phyloP scores from a whole-genome alignment of 139 green algal genomes.

The Haematococcus sp. region DNA sequence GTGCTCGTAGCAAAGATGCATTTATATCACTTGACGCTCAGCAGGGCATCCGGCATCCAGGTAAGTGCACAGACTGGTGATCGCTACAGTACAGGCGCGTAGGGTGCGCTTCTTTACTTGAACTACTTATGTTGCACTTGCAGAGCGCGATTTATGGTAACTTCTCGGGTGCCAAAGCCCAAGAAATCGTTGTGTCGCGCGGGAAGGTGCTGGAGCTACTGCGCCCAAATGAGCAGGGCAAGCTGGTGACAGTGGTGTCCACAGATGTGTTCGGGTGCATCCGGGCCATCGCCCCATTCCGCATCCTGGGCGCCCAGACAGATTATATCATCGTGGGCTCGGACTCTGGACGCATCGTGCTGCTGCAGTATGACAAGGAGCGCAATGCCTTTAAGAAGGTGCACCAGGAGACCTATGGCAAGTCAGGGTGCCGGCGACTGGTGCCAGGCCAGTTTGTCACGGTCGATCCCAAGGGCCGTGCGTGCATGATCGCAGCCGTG shows the following conservation, averaged over 20 bases:
- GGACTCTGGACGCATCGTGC: conserved; percentile 93
- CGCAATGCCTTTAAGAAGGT: conserved; percentile 86
- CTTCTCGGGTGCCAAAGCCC: conserved; percentile 91
- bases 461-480: conserved; percentile 91
- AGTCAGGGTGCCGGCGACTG: conserved; percentile 89
- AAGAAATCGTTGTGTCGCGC: conserved; percentile 91
- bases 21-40: conserved; percentile 83
- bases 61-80: conserved; percentile 34
- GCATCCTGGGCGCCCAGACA: conserved; percentile 79
- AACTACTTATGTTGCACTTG: conserved; percentile 7
- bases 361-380: conserved; percentile 89
- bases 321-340: conserved; percentile 93
- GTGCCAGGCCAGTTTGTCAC: conserved; percentile 94
- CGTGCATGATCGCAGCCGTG: conserved; percentile 88
- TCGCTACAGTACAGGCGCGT: background rate
- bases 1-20: conserved; percentile 8
- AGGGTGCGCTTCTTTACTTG: too few species aligned
- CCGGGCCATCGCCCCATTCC: conserved; percentile 83
- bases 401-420: conserved; percentile 98
- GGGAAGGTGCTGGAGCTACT: conserved; percentile 96
- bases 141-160: conserved; percentile 92
- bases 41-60: conserved; percentile 72
- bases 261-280: conserved; percentile 90
- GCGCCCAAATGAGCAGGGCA: conserved; percentile 87
- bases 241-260: conserved; percentile 59